These are phyloP conservation scores for Xylariomycetidae sp. DNA, from an alignment of 2,329 filamentous ascomycete genomes.

Conservation along the genomic window DNA sequence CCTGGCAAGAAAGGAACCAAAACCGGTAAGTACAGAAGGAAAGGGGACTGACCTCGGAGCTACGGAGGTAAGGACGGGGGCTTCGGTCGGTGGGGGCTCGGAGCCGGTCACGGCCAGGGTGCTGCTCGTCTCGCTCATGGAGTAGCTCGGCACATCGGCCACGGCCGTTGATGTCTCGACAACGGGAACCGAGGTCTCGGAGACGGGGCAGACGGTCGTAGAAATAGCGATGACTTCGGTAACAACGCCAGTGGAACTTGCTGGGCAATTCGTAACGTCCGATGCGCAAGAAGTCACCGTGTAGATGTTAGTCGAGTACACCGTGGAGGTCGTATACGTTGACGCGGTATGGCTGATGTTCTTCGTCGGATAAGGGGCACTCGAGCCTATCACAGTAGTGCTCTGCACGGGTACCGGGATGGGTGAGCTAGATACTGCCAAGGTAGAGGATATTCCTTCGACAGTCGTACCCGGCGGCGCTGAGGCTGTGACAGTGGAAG, in stretches of 20 bases:
- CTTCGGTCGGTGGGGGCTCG: too few relatives aligned
- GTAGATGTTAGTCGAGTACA: conserved; percentile 24
- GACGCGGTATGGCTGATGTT: conserved; percentile 1
- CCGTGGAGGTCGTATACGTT: conserved; percentile 23
- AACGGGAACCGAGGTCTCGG: conserved; percentile 13
- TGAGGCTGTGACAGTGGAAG: neutral
- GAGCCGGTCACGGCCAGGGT: conserved; percentile 14
- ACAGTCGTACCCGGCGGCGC: conserved; percentile 1
- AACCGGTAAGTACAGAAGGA: too few relatives aligned
- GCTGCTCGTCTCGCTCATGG: conserved; percentile 16
- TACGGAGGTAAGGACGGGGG: conserved; percentile 2
- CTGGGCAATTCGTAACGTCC: conserved; percentile 20
- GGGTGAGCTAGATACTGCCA: conserved; percentile 1
- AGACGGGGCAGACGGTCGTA: conserved; percentile 24
- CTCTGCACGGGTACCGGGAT: too few relatives aligned
- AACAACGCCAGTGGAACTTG: conserved; percentile 17
- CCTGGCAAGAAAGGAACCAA: too few relatives aligned
- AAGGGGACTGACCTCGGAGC: neutral
- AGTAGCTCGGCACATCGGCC: conserved; percentile 20
- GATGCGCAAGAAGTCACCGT: conserved; percentile 23
- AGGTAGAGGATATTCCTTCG: conserved; percentile 5
- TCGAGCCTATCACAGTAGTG: too few relatives aligned
- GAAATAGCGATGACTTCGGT: conserved; percentile 23
- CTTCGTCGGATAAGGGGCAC: too few relatives aligned
- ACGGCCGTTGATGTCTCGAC: conserved; percentile 7